phyloP scores from a whole-genome alignment of 2,329 filamentous ascomycete genomes.

The Pestalotiopsis sp. region DNA sequence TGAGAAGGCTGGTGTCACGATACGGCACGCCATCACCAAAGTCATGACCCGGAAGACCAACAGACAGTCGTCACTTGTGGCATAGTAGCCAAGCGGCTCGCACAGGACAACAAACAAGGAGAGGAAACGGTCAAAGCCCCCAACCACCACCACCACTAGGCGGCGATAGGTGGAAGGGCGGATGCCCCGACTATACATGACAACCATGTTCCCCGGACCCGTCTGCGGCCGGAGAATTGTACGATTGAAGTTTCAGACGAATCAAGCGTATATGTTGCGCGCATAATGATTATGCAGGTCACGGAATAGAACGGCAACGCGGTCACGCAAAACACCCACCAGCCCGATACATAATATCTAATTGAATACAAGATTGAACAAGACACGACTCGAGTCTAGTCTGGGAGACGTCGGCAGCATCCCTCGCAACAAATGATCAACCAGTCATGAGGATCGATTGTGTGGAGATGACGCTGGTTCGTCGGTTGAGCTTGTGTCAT shows the following conservation, averaged over 20 bases:
- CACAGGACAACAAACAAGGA: background rate
- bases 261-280: background rate
- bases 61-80: conserved; percentile 43
- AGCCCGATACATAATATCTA: background rate
- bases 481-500: background rate
- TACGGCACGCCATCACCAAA: conserved; percentile 93
- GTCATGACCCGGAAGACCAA: conserved; percentile 72
- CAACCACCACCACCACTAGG: too few species aligned
- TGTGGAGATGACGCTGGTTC: background rate
- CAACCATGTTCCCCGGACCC: too few species aligned
- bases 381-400: background rate
- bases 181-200: too few species aligned
- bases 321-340: background rate
- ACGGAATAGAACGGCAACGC: background rate
- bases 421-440: background rate
- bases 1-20: conserved; percentile 86
- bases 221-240: background rate
- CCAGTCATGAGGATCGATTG: background rate
- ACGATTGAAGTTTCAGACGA: background rate
- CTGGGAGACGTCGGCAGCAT: background rate
- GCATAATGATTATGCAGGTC: background rate
- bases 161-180: too few species aligned
- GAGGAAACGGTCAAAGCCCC: too few species aligned
- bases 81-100: conserved; percentile 22
- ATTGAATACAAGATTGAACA: background rate